Evolutionary conservation across 2,329 filamentous ascomycete genomes (phyloP), one percentile per base, ranked within the genome.

Genomic region (Exophiala xenobiotica): DNA sequence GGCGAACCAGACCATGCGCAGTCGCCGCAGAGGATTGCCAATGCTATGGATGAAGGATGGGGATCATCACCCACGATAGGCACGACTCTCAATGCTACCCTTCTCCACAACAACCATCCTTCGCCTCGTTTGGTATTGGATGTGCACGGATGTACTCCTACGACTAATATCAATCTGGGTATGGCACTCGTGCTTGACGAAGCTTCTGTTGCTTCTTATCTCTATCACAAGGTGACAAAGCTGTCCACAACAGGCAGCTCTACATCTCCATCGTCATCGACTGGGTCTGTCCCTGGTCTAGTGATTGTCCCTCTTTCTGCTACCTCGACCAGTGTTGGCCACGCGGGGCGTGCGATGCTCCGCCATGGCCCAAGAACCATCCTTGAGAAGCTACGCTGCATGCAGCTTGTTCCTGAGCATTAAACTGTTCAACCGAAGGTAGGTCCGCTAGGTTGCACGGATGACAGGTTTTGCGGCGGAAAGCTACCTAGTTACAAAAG

Each of bases 211-310:
- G 4, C 19, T 39, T 43, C 51, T 54, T 54, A 54, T 54, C 51
- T 49, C 19, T 19, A 16, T 42, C 31, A 19, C 8, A 22, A 38
- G 14, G 37, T 40, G 12, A 14, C 18, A 24, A 40, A 8, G 12
- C 37, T 35, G 42, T 24, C 51, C 51, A 20, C 6, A 54, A 37
- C 19, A 43, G 51, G 51, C 51, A 54, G 51, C 46, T 54, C 37
- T 22, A 23, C 20, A 4, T 23, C 19, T 40, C 23, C 31, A 24
- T 23, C 38, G 38, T 40, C 38, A 40, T 40, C 20, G n/a, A 40
- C n/a, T 20, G 38, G 22, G 9, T 24, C 38, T n/a, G 38, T 40
- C 19, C 27, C 35, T 42, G 37, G 31, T 27, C 43, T n/a, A 26
- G 14, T 8, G 42, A 35, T 19, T 12, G 11, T 26, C 37, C n/a